phyloP scores from a whole-genome alignment of 768 basidiomycete species.

The Amanita exitialis region DNA sequence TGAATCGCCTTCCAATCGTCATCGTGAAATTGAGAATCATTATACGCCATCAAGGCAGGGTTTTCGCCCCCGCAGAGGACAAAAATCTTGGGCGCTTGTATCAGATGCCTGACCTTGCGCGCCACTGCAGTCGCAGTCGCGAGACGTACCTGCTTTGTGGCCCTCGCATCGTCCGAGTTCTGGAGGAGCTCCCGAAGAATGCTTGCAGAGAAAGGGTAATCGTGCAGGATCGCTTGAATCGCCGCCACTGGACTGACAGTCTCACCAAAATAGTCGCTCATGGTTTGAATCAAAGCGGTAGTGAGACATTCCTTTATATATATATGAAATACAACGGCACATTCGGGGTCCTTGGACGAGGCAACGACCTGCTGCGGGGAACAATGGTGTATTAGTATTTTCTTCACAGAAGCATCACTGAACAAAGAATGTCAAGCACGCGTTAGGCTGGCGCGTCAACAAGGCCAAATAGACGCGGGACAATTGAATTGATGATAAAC shows the following conservation, averaged over 20 bases:
- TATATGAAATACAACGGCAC: too few species aligned
- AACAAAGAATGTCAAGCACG: neutral
- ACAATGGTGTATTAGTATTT: too few species aligned
- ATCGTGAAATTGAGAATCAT: constrained; percentile 29
- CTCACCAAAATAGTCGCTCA: constrained; percentile 8
- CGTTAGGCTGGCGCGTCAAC: constrained; percentile 30
- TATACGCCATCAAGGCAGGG: constrained; percentile 37
- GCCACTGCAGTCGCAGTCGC: too few species aligned
- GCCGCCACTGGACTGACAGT: constrained; percentile 13
- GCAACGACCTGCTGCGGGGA: too few species aligned
- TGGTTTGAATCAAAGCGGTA: neutral
- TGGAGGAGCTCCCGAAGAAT: constrained; percentile 35
- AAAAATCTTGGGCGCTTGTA: constrained; percentile 22
- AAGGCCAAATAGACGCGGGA: constrained; percentile 27
- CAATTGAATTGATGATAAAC: constrained; percentile 23
- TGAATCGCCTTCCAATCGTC: constrained; percentile 35
- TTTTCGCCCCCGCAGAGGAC: constrained; percentile 30
- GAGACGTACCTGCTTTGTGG: constrained; percentile 25
- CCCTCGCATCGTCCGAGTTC: constrained; percentile 43
- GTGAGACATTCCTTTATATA: neutral
- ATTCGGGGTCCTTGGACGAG: too few species aligned
- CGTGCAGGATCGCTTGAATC: constrained; percentile 24
- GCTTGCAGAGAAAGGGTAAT: constrained; percentile 35
- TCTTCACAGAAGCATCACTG: too few species aligned
- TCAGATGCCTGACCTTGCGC: too few species aligned